phyloP scores from a whole-genome alignment of 768 basidiomycete genomes.

The Clitopilus passeckerianus region DNA sequence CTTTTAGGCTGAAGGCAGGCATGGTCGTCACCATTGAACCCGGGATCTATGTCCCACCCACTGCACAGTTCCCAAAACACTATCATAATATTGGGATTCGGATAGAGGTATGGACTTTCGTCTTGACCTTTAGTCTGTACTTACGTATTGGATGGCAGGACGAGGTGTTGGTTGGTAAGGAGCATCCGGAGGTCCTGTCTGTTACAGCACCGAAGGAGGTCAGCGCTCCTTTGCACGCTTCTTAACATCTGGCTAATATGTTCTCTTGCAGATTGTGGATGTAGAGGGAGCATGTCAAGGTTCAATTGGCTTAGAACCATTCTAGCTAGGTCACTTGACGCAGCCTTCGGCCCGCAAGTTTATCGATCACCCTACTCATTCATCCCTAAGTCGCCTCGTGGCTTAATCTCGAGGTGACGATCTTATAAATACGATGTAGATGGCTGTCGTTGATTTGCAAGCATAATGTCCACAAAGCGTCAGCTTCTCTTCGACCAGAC shows the following conservation, averaged over 20 bases:
- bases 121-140: neutral
- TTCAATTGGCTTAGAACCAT: slow-evolving; percentile 42
- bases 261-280: slow-evolving; percentile 43
- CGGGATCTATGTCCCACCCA: slow-evolving; percentile 86
- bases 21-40: slow-evolving; percentile 95
- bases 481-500: too few species aligned
- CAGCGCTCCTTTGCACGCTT: slow-evolving; percentile 2
- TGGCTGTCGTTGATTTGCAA: too few species aligned
- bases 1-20: slow-evolving; percentile 61
- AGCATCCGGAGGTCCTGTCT: slow-evolving; percentile 59
- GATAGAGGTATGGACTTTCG: slow-evolving; percentile 61
- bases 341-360: too few species aligned
- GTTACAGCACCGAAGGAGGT: slow-evolving; percentile 83
- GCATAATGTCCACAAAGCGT: too few species aligned
- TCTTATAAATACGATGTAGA: too few species aligned
- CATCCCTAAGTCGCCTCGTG: too few species aligned
- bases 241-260: neutral
- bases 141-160: slow-evolving; percentile 33
- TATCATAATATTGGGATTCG: slow-evolving; percentile 92
- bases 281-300: slow-evolving; percentile 66
- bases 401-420: too few species aligned
- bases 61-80: slow-evolving; percentile 70
- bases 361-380: too few species aligned
- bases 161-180: slow-evolving; percentile 64
- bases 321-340: slow-evolving; percentile 2